A percentile compares a stretch with the other conserved stretches of the same genome.
Evolutionary conservation across 2,329 filamentous ascomycete genomes (phyloP).

Genomic region (Ophiocordyceps robertsii): DNA sequence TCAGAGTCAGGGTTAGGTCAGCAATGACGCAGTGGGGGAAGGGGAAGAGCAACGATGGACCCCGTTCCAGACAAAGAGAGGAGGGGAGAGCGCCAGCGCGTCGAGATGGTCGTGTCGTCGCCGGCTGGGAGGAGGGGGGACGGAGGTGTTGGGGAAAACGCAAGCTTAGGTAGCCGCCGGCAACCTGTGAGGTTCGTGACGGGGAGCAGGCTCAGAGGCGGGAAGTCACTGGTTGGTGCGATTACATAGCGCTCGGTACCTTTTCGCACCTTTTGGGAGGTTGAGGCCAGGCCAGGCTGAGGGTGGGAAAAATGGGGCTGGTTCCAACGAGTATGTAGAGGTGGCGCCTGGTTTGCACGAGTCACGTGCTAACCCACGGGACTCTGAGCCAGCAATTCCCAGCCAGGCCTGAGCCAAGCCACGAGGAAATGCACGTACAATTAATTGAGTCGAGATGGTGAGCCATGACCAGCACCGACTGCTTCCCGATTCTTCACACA

Average conservation of each 20-base stretch:
- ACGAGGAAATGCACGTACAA: too few relatives aligned
- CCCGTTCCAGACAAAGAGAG: background rate
- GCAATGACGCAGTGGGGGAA: slow-evolving; percentile 21
- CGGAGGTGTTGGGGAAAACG: background rate
- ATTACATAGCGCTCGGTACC: slow-evolving; percentile 19
- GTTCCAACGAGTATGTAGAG: slow-evolving; percentile 2
- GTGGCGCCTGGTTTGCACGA: background rate
- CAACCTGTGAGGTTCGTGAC: slow-evolving; percentile 1
- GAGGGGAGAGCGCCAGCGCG: background rate
- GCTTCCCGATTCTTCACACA: too few relatives aligned
- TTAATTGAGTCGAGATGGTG: too few relatives aligned
- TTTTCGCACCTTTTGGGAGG: slow-evolving; percentile 3
- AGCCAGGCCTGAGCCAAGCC: too few relatives aligned
- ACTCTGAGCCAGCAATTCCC: background rate
- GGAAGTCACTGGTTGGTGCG: slow-evolving; percentile 20
- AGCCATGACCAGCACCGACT: too few relatives aligned
- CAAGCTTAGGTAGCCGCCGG: background rate
- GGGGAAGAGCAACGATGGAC: background rate
- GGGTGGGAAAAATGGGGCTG: slow-evolving; percentile 4
- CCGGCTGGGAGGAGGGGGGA: background rate
- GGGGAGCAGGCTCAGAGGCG: slow-evolving; percentile 3
- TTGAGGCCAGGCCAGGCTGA: slow-evolving; percentile 6
- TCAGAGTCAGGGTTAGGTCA: slow-evolving; percentile 22
- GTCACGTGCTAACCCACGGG: background rate
- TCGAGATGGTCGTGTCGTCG: slow-evolving; percentile 1